Evolutionary conservation across 2,329 filamentous ascomycete species (phyloP), one percentile per base, ranked within the genome.

Genomic region (Rhexocercosporidium sp.): DNA sequence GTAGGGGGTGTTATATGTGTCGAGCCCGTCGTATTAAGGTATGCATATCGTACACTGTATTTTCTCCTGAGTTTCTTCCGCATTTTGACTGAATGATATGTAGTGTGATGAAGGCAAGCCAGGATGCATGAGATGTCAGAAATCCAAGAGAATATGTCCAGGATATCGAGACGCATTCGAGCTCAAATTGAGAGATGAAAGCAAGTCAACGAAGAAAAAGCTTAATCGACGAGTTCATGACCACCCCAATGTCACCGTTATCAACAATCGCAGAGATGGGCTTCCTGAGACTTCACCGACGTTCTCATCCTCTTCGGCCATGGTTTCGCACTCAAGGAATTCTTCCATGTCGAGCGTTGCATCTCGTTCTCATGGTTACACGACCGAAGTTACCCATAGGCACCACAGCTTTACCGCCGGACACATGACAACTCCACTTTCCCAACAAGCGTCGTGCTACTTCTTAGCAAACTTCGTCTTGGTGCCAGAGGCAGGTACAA

Each of bases 1-100:
- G 86, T 0, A 81, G 82, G 79, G 90, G 89, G 72, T 92, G 90
- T 74, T 89, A 90, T 79, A 91, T 89, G 85, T 92, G 90, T 78
- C 85, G 90, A 76, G 89, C 85, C 49, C 85, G 90, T 69, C 84
- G 90, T 72, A 92, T 92, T 77, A 68, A 68, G 60, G 66, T 68
- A 66, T 31, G 18, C 29, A 12, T 14, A 29, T 54, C 59, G 22
- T 47, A 20, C 9, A 53, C 34, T 20, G 27, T 56, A 49, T 34
- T 16, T 22, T 41, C 11, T 4, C 14, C 44, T 4, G 1, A 14
- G n/a, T 31, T 34, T 14, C 37, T 6, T 49, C 20, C 27, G 18
- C 22, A 47, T 47, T 29, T 47, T 69, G 20, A 62, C 65, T 39
- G 22, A 25, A 8, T 14, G 9, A 44, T 6, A 37, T 8, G 22